Conservation (phyloP, 345 rosid species). For the Populus tremula region DNA sequence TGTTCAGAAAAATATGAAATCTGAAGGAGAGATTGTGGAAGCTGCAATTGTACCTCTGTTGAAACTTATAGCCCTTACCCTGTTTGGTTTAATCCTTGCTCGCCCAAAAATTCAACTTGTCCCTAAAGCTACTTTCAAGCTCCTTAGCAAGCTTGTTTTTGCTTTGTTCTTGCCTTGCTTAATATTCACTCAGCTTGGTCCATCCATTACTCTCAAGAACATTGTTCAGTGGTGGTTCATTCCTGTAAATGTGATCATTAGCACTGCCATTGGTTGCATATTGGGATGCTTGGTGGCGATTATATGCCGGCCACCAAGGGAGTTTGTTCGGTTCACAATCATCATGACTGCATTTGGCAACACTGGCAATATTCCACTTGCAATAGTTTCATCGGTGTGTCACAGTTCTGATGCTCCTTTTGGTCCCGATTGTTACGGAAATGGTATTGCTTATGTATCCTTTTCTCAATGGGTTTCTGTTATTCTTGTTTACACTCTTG, state of each 20-base stretch:
- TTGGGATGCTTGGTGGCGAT: constrained; percentile 33
- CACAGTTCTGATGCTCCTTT: constrained; percentile 26
- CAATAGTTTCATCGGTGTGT: constrained; percentile 37
- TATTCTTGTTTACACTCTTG: constrained; percentile 40
- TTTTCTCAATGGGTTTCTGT: constrained; percentile 47
- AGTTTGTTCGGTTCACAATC: constrained; percentile 39
- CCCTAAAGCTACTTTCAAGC: constrained; percentile 37
- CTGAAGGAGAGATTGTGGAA: constrained; percentile 8
- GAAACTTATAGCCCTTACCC: constrained; percentile 38
- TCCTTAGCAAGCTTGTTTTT: constrained; percentile 37
- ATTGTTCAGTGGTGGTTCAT: constrained; percentile 45
- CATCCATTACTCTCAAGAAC: constrained; percentile 18
- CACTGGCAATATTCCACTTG: constrained; percentile 37
- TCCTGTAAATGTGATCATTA: constrained; percentile 35
- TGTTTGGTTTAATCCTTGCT: constrained; percentile 31
- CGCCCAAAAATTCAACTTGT: constrained; percentile 26
- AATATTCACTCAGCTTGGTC: constrained; percentile 39
- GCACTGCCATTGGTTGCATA: constrained; percentile 33
- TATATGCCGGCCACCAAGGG: constrained; percentile 36
- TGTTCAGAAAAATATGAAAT: not conserved
- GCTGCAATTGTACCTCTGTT: constrained; percentile 35
- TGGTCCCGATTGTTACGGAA: constrained; percentile 17
- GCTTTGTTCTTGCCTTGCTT: constrained; percentile 39
- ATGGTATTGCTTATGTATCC: constrained; percentile 43
- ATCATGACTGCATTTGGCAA: constrained; percentile 43